These are phyloP conservation scores for Fragaria vesca DNA, from an alignment of 306 rosid species.

Conservation along the genomic window DNA sequence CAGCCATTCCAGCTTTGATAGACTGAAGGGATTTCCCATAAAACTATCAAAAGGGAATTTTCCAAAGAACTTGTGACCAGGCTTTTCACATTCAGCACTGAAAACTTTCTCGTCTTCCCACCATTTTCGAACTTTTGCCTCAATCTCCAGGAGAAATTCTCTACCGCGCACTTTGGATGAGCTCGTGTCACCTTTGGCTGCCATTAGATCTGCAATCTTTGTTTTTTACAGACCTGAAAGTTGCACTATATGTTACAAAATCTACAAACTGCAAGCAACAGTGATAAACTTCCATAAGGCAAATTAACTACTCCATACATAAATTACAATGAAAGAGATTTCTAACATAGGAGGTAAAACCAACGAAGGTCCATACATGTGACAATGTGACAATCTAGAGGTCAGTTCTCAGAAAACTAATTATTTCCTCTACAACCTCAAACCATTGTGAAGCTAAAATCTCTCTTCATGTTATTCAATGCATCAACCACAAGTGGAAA, in stretches of 20 bases:
- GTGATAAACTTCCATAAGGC: background rate
- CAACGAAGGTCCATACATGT: background rate
- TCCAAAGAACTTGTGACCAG: conserved; percentile 79
- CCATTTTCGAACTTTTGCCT: conserved; percentile 59
- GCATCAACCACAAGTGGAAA: background rate
- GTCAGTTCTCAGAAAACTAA: background rate
- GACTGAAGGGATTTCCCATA: conserved; percentile 76
- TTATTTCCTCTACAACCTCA: background rate
- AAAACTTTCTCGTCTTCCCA: conserved; percentile 80
- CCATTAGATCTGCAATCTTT: conserved; percentile 48
- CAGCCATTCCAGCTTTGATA: conserved; percentile 54
- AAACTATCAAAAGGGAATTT: conserved; percentile 84
- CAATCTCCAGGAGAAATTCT: conserved; percentile 73
- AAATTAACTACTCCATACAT: background rate
- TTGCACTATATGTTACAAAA: background rate
- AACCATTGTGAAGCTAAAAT: background rate
- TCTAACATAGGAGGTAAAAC: background rate
- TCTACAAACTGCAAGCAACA: background rate
- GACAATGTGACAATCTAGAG: background rate
- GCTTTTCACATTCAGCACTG: conserved; percentile 53
- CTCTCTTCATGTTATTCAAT: background rate
- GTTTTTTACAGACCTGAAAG: background rate
- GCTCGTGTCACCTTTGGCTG: conserved; percentile 60
- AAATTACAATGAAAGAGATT: background rate
- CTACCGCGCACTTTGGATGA: conserved; percentile 46